Percentiles rank a stretch among this genome's conserved stretches.
Conservation (phyloP, 306 rosid genomes). For the Trifolium repens region DNA sequence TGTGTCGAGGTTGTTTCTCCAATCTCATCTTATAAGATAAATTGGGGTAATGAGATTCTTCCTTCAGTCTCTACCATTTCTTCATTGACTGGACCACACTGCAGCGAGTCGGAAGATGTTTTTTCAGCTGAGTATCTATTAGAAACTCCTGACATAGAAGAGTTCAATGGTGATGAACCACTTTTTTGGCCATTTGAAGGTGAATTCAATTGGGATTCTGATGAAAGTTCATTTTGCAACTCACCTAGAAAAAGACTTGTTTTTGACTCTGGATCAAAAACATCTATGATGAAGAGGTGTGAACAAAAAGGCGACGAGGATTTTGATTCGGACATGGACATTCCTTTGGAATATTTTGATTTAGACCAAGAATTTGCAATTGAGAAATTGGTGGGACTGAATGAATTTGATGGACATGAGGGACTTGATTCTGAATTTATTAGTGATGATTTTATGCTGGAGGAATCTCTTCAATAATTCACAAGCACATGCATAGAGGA, state of each 20-base stretch:
- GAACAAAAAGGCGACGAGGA: constrained; percentile 36
- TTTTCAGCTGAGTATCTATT: constrained; percentile 26
- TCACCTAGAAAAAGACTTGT: constrained; percentile 50
- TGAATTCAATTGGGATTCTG: constrained; percentile 43
- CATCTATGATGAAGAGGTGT: not conserved
- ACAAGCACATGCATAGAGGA: constrained; percentile 11
- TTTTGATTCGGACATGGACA: constrained; percentile 22
- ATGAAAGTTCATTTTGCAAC: constrained; percentile 46
- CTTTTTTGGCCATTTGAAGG: constrained; percentile 64
- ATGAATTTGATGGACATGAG: constrained; percentile 64
- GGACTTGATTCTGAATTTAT: constrained; percentile 54
- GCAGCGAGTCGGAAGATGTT: constrained; percentile 7
- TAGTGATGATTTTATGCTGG: constrained; percentile 40
- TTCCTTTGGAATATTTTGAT: constrained; percentile 39
- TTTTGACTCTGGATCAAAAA: constrained; percentile 24
- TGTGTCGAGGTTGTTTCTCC: constrained; percentile 31
- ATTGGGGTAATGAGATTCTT: constrained; percentile 24
- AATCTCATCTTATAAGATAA: constrained; percentile 26
- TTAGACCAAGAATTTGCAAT: constrained; percentile 44
- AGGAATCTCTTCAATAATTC: constrained; percentile 31
- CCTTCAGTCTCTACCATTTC: constrained; percentile 19
- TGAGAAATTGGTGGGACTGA: constrained; percentile 62
- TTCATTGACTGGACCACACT: constrained; percentile 11
- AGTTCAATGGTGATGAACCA: constrained; percentile 45
- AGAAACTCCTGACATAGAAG: constrained; percentile 33